phyloP scores from a whole-genome alignment of 2,329 filamentous ascomycete species.

The Pseudohalonectria lignicola region DNA sequence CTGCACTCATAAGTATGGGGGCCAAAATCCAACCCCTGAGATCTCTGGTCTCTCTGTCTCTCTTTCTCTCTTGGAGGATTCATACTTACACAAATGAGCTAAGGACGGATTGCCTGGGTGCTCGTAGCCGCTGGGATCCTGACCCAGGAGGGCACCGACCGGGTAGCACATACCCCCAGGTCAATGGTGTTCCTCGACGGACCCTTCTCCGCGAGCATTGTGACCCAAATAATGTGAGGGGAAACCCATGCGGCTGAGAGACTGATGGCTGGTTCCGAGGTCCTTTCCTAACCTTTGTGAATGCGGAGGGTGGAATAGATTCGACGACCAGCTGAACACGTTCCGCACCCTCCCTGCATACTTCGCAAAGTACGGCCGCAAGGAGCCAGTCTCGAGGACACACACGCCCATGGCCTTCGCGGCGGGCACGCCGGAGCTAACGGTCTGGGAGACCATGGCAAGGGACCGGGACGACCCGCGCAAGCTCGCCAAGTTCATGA shows the following conservation, averaged over 20 bases:
- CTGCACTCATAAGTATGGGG: no score
- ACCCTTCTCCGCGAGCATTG: conserved; percentile 5
- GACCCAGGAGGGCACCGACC: no score
- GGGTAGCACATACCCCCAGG: background rate
- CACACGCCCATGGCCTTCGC: conserved; percentile 17
- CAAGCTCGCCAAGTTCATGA: conserved; percentile 15
- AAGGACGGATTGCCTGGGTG: no score
- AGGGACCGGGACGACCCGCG: conserved; percentile 9
- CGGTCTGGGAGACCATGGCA: conserved; percentile 19
- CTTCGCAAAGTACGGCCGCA: conserved; percentile 18
- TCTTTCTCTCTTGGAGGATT: no score
- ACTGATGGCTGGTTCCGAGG: background rate
- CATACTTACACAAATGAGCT: no score
- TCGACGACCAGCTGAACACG: conserved; percentile 13
- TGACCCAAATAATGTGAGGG: conserved; percentile 8
- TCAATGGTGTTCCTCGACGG: conserved; percentile 9
- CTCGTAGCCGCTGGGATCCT: no score
- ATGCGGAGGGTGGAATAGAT: conserved; percentile 10
- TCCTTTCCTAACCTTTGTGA: background rate
- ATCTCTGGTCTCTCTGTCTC: no score
- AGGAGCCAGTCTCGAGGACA: conserved; percentile 15
- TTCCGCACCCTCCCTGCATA: conserved; percentile 16
- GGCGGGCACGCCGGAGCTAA: conserved; percentile 14
- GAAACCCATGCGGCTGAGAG: background rate
- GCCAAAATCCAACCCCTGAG: no score